Base-by-base conservation (phyloP, 2,329 filamentous ascomycete species). In the Cordyceps farinosa region DNA sequence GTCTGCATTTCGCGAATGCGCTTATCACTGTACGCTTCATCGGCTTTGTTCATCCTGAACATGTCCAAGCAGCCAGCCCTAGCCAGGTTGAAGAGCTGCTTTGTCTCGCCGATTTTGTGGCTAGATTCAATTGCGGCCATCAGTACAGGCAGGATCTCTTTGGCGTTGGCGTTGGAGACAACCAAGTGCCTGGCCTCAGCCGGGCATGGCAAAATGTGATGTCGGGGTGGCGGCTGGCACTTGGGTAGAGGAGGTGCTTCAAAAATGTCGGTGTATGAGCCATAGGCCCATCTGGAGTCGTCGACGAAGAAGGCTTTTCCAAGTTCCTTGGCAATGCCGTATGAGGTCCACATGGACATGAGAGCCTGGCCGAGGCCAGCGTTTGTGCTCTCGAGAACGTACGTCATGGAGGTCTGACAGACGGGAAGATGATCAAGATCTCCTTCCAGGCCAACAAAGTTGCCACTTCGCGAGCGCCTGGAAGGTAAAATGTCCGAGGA, bases 231-330 rank as follows among this genome's bases (percentile, higher is more conserved):
- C 22, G 89, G 86, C 8, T 84, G 81, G 73, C 92, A 96, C 30
- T 78, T 75, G 1, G 88, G 87, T 2, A 80, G 68, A 0, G 90
- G 88, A 1, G 89, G 88, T 3, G 85, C 77, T 52, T 84, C 78
- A 75, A 96, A 96, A 69, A 90, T 91, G 57, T 85, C 82, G 0
- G 82, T 82, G 71, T 91, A 96, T 58, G 82, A 81, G 10, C 92
- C 92, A 69, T 95, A 95, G 1, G 89, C 87, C 88, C 92, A 96
- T 67, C 88, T 83, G 7, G 89, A 86, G 75, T 96, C 92, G 69
- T 96, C 91, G 66, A 96, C 80, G 77, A 96, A 96, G 75, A 96
- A 96, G 1, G 86, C 81, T 30, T 91, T 82, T 15, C 84, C 85
- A 72, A 96, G 90, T 64, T 87, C 84, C 71, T 88, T 81, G 2